A percentile compares a stretch with the other conserved stretches of the same genome.
Evolutionary conservation across 768 basidiomycete species (phyloP).

Genomic region (Suillus variegatus): DNA sequence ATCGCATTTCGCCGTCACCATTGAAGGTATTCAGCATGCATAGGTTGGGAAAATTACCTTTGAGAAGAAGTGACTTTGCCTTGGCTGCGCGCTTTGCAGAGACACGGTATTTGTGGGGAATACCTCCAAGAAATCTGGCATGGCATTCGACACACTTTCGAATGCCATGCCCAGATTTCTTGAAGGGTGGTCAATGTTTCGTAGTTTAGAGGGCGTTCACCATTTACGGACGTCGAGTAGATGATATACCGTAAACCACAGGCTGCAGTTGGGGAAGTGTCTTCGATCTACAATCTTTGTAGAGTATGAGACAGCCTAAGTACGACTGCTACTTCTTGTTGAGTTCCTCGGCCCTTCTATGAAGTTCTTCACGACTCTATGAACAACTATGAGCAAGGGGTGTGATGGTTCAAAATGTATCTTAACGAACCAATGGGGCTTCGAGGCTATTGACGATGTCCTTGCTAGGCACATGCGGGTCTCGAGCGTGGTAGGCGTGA

Average conservation of each 20-base stretch:
- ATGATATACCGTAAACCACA: background rate
- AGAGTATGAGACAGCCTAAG: background rate
- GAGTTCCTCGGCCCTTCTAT: constrained; percentile 45
- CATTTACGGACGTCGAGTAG: background rate
- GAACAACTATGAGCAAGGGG: background rate
- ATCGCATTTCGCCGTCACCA: too few species aligned
- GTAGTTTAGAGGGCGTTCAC: too few species aligned
- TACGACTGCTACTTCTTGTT: constrained; percentile 33
- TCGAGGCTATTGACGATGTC: constrained; percentile 47
- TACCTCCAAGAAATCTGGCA: too few species aligned
- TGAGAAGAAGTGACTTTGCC: too few species aligned
- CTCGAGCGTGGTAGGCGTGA: constrained; percentile 50
- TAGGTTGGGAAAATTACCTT: too few species aligned
- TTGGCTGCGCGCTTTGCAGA: too few species aligned
- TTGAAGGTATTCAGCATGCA: too few species aligned
- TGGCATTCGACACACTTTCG: too few species aligned
- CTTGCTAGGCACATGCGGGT: constrained; percentile 49
- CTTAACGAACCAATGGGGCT: constrained; percentile 44
- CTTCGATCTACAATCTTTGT: background rate
- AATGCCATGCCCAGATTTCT: too few species aligned
- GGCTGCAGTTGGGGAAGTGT: background rate
- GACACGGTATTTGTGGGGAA: too few species aligned
- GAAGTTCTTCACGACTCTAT: constrained; percentile 55
- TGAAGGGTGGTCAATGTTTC: too few species aligned
- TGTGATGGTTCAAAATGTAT: background rate